Percentiles rank a stretch among this genome's conserved stretches.
Evolutionary conservation across 2,329 filamentous ascomycete species (phyloP).

Genomic region (Aureobasidium sp.): DNA sequence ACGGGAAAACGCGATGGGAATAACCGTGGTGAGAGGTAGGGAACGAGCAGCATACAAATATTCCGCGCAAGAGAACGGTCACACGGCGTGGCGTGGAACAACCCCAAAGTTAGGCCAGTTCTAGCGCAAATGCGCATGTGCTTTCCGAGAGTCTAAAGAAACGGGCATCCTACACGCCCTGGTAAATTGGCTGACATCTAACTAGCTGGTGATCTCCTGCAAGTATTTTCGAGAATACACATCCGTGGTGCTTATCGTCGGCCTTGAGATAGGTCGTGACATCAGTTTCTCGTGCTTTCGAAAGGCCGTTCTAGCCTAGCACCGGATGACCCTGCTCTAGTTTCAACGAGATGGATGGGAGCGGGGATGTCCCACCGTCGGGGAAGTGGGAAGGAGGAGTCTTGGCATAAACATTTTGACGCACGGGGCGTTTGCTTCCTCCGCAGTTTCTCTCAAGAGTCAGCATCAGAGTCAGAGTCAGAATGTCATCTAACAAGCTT

Average conservation of each 20-base stretch:
- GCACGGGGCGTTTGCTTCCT: neutral
- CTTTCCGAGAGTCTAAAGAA: neutral
- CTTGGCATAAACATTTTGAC: neutral
- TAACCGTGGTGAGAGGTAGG: neutral
- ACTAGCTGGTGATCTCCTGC: neutral
- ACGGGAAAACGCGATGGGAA: neutral
- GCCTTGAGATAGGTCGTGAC: neutral
- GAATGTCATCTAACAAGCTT: neutral
- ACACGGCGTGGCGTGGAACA: constrained; percentile 10
- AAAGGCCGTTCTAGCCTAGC: neutral
- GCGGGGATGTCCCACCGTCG: neutral
- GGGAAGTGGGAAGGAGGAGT: neutral
- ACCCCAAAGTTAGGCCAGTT: neutral
- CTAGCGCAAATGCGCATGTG: neutral
- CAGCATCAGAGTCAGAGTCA: neutral
- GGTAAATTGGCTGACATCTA: neutral
- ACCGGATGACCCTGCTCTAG: neutral
- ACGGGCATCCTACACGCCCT: neutral
- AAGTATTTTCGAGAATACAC: neutral
- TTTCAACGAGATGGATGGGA: neutral
- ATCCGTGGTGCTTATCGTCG: neutral
- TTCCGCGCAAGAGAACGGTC: neutral
- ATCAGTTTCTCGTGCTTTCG: neutral
- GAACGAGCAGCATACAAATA: neutral
- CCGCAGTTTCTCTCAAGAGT: neutral